phyloP scores from a whole-genome alignment of 2,329 filamentous ascomycete species.

The Colletotrichum sp. region DNA sequence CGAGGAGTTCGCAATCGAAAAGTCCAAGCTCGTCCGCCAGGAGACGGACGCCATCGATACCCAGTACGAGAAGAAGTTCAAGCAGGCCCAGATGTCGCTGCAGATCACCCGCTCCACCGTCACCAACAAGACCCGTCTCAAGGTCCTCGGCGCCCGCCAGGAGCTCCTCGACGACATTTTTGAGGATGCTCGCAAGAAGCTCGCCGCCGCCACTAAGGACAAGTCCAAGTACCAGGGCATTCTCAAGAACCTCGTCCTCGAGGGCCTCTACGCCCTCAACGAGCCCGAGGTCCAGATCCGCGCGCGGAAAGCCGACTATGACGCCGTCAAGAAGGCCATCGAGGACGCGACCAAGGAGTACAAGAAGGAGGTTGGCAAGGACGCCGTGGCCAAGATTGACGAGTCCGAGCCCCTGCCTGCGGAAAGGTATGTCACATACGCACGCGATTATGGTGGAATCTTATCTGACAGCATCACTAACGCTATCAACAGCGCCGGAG shows the following conservation, averaged over 20 bases:
- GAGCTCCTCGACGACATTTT: constrained; percentile 91
- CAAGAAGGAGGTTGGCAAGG: constrained; percentile 76
- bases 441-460: background rate
- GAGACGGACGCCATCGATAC: constrained; percentile 93
- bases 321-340: constrained; percentile 77
- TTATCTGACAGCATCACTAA: background rate
- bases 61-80: constrained; percentile 98
- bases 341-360: constrained; percentile 81
- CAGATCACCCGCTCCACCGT: constrained; percentile 97
- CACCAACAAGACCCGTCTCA: constrained; percentile 93
- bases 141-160: constrained; percentile 86
- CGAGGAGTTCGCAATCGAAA: constrained; percentile 98
- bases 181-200: constrained; percentile 76
- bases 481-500: constrained; percentile 75
- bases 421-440: constrained; percentile 70
- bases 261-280: constrained; percentile 87
- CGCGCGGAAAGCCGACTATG: constrained; percentile 80
- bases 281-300: constrained; percentile 80
- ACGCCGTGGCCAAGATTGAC: constrained; percentile 74
- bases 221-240: constrained; percentile 76
- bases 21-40: constrained; percentile 96
- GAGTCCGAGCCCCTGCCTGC: constrained; percentile 82
- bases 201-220: constrained; percentile 70
- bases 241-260: constrained; percentile 82
- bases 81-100: constrained; percentile 97